Percentiles rank a stretch among this genome's conserved stretches.
phyloP scores from a whole-genome alignment of 1,284 basidiomycete genomes.

The Coniophora puteana region DNA sequence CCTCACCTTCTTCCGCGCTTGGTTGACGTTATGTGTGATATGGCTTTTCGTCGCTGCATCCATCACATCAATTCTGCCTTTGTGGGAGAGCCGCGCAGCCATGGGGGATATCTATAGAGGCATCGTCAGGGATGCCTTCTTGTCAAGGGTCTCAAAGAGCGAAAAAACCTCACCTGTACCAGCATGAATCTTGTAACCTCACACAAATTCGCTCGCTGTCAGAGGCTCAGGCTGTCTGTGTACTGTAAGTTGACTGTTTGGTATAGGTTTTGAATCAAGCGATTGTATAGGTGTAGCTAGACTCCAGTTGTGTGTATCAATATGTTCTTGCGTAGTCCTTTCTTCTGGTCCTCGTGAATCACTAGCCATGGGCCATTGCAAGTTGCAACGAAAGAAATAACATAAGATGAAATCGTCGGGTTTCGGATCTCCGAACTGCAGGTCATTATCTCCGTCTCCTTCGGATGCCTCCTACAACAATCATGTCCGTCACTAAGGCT shows the following conservation, averaged over 20 bases:
- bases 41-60: constrained; percentile 15
- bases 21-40: constrained; percentile 12
- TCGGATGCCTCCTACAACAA: too few relatives aligned
- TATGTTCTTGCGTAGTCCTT: not conserved
- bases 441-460: too few relatives aligned
- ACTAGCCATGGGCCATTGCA: constrained; percentile 3
- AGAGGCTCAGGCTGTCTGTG: too few relatives aligned
- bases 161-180: too few relatives aligned
- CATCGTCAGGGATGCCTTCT: constrained; percentile 7
- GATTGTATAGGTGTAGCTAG: too few relatives aligned
- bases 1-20: constrained; percentile 12
- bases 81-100: constrained; percentile 14
- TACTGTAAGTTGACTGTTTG: too few relatives aligned
- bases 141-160: too few relatives aligned
- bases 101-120: constrained; percentile 12
- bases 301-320: too few relatives aligned
- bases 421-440: too few relatives aligned
- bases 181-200: too few relatives aligned
- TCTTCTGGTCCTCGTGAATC: not conserved
- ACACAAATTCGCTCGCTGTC: too few relatives aligned
- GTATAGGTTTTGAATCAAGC: too few relatives aligned
- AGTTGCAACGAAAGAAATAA: not conserved
- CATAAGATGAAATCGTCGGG: not conserved
- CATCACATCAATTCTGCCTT: constrained; percentile 13
- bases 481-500: constrained; percentile 12